Evolutionary conservation across 208 protist genomes (phyloP).

Genomic region (Leishmania gerbilli): DNA sequence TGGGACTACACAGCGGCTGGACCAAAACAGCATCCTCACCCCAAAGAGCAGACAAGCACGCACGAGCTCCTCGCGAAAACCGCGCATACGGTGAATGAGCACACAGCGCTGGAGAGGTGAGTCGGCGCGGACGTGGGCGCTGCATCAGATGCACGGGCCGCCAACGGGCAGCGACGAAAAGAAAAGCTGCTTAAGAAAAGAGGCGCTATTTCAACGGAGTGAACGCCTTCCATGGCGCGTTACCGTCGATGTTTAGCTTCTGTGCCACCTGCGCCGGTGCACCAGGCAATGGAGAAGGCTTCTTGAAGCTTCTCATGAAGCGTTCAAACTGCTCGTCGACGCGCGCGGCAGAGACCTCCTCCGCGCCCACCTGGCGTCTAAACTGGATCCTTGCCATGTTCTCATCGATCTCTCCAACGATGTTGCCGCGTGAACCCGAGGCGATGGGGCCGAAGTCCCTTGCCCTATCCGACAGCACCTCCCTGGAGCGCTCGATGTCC

Average conservation of each 20-base stretch:
- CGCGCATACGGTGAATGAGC: background rate
- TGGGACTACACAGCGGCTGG: background rate
- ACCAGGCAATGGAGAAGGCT: constrained; percentile 16
- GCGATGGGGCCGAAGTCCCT: constrained; percentile 28
- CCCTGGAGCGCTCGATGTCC: constrained; percentile 43
- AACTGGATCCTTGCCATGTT: constrained; percentile 89
- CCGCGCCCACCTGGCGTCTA: constrained; percentile 59
- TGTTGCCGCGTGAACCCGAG: constrained; percentile 15
- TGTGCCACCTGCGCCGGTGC: background rate
- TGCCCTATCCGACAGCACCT: constrained; percentile 33
- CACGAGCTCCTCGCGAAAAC: background rate
- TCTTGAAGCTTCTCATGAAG: constrained; percentile 83
- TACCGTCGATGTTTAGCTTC: constrained; percentile 76
- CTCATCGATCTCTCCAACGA: constrained; percentile 71
- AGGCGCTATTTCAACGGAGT: constrained; percentile 38
- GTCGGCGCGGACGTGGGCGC: background rate
- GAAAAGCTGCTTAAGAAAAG: background rate
- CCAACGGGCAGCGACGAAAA: background rate
- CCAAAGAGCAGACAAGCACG: background rate
- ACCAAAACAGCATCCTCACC: background rate
- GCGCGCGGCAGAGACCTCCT: constrained; percentile 68
- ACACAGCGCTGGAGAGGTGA: background rate
- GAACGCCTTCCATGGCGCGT: constrained; percentile 83
- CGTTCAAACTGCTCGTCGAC: constrained; percentile 91
- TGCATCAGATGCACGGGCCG: background rate